phyloP scores from a whole-genome alignment of 2,329 filamentous ascomycete genomes.

The Colletotrichum agaves region DNA sequence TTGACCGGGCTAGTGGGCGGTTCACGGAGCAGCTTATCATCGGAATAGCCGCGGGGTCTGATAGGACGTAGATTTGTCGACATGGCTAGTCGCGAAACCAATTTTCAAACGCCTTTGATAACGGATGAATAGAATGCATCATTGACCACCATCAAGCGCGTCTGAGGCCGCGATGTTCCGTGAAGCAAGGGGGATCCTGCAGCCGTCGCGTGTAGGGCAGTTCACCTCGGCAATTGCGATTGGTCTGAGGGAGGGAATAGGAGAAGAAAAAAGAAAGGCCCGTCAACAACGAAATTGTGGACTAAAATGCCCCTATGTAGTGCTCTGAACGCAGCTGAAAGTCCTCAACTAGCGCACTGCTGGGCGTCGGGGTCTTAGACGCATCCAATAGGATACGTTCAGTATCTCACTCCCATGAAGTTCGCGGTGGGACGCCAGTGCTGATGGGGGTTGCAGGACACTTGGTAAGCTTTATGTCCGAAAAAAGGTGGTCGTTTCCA shows the following conservation, averaged over 20 bases:
- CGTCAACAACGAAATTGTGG: neutral
- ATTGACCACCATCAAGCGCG: neutral
- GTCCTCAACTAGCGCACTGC: neutral
- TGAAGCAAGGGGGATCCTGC: neutral
- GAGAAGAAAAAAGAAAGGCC: neutral
- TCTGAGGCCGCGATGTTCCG: neutral
- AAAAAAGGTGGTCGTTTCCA: too few species aligned
- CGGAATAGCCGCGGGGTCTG: constrained; percentile 8
- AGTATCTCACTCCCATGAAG: neutral
- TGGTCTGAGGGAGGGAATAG: neutral
- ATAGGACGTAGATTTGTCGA: constrained; percentile 19
- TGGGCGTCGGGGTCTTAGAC: neutral
- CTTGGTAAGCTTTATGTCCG: too few species aligned
- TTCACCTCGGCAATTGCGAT: neutral
- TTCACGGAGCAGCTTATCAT: neutral
- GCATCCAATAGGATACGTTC: neutral
- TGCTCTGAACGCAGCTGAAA: neutral
- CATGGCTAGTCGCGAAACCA: neutral
- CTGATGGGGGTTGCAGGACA: neutral
- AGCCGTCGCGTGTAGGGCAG: neutral
- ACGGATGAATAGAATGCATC: neutral
- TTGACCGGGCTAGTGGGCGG: neutral
- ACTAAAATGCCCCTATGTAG: neutral
- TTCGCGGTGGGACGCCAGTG: neutral
- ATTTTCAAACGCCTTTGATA: neutral